phyloP scores from a whole-genome alignment of 1,139 yeast genomes.

The Blastobotrys malaysiensis region DNA sequence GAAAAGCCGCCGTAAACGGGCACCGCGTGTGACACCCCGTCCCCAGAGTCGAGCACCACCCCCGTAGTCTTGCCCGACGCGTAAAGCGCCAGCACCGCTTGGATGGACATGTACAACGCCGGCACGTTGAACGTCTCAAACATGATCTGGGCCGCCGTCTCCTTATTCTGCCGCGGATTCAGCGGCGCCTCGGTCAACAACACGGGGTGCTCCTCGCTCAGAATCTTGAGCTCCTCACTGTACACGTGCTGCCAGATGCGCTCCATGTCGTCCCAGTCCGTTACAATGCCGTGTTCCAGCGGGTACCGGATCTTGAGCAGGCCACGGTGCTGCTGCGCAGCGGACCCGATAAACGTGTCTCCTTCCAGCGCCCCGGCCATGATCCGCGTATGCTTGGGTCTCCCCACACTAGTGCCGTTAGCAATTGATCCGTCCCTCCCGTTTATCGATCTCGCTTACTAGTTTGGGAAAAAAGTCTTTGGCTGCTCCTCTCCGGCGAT shows the following conservation, averaged over 20 bases:
- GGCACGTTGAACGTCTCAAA: constrained; percentile 87
- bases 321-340: constrained; percentile 74
- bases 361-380: constrained; percentile 77
- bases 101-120: constrained; percentile 75
- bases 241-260: constrained; percentile 64
- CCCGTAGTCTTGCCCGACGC: constrained; percentile 93
- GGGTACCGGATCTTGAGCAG: constrained; percentile 67
- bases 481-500: constrained; percentile 92
- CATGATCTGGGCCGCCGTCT: constrained; percentile 65
- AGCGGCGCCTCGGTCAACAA: constrained; percentile 86
- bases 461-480: constrained; percentile 45
- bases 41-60: constrained; percentile 83
- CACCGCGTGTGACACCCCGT: constrained; percentile 82
- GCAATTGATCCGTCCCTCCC: neutral
- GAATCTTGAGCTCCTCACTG: constrained; percentile 55
- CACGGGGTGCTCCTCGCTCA: constrained; percentile 84
- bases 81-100: constrained; percentile 78
- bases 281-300: constrained; percentile 73
- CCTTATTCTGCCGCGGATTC: constrained; percentile 68
- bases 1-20: constrained; percentile 90
- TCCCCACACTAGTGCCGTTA: constrained; percentile 69
- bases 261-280: constrained; percentile 85
- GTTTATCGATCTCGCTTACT: constrained; percentile 28
- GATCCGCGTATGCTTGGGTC: constrained; percentile 75
- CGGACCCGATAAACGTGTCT: constrained; percentile 62